Conservation (phyloP, 495 filamentous ascomycete species). For the Neurospora terricola region DNA sequence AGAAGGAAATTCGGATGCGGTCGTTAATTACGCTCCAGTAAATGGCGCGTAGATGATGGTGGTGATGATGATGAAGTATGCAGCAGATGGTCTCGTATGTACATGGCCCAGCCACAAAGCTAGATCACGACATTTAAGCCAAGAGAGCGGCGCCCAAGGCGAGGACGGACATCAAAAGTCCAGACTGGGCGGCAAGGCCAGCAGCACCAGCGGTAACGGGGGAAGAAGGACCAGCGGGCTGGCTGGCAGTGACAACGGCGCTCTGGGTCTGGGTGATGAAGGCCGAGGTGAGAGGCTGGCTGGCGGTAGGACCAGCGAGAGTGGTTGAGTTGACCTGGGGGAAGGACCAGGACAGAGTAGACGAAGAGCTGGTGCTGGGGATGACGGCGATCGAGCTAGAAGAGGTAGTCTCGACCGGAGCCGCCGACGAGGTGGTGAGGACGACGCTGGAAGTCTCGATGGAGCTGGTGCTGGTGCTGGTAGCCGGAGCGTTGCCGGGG, state of each 20-base stretch:
- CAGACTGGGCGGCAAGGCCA: conserved; percentile 27
- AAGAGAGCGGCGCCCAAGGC: conserved; percentile 34
- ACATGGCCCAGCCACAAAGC: background rate
- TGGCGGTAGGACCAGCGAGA: conserved; percentile 27
- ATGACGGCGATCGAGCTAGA: background rate
- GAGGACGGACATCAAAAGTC: conserved; percentile 30
- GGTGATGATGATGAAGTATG: background rate
- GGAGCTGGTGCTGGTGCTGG: conserved; percentile 14
- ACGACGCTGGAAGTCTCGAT: background rate
- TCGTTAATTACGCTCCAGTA: conserved; percentile 2
- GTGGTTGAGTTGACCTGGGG: conserved; percentile 28
- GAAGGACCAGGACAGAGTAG: conserved; percentile 17
- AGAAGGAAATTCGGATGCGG: conserved; percentile 10
- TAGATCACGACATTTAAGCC: conserved; percentile 16
- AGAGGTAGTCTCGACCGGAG: conserved; percentile 1
- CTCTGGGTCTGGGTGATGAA: conserved; percentile 17
- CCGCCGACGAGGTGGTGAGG: background rate
- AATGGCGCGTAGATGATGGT: conserved; percentile 3
- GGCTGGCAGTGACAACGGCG: conserved; percentile 13
- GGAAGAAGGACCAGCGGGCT: conserved; percentile 10
- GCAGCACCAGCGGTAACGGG: conserved; percentile 24
- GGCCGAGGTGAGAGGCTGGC: conserved; percentile 19
- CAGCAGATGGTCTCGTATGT: conserved; percentile 5
- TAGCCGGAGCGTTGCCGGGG: conserved; percentile 26
- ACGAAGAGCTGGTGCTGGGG: conserved; percentile 1